phyloP scores from a whole-genome alignment of 2,329 filamentous ascomycete genomes.

The Zopfia rhizophila region DNA sequence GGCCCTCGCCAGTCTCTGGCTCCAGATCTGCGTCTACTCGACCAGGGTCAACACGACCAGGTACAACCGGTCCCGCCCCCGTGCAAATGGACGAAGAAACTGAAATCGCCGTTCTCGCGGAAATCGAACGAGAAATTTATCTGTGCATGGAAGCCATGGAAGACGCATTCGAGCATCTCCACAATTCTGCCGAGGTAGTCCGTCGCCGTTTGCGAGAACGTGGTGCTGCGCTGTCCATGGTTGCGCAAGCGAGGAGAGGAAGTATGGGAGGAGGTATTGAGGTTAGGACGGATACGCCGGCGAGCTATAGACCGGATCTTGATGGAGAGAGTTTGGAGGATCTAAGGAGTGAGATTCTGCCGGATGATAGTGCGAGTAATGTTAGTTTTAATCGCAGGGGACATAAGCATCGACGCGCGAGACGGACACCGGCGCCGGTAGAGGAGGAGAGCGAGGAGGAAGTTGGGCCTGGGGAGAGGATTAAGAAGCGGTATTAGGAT shows the following conservation, averaged over 20 bases:
- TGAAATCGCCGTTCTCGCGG: constrained; percentile 87
- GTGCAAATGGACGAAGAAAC: constrained; percentile 95
- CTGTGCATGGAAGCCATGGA: constrained; percentile 93
- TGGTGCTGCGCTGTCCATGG: constrained; percentile 77
- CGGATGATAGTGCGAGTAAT: constrained; percentile 84
- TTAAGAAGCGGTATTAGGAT: constrained; percentile 33
- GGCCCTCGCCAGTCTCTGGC: constrained; percentile 55
- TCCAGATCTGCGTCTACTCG: too few species aligned
- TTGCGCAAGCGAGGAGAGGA: constrained; percentile 67
- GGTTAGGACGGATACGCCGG: constrained; percentile 61
- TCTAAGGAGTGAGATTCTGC: constrained; percentile 66
- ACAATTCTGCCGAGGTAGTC: constrained; percentile 83
- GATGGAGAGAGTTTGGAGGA: constrained; percentile 53
- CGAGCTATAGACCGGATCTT: constrained; percentile 38
- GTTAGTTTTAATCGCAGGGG: constrained; percentile 76
- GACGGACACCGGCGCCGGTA: constrained; percentile 77
- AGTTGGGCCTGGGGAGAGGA: constrained; percentile 37
- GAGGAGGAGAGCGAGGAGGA: constrained; percentile 72
- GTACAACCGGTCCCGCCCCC: constrained; percentile 60
- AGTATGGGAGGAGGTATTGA: constrained; percentile 54
- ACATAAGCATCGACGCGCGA: constrained; percentile 74
- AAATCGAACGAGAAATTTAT: constrained; percentile 94
- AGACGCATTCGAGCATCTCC: constrained; percentile 92
- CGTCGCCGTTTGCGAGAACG: constrained; percentile 83
- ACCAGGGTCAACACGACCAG: constrained; percentile 33